Base-by-base conservation (phyloP, 257 asterid species). In the Fraxinus quadrangulata region DNA sequence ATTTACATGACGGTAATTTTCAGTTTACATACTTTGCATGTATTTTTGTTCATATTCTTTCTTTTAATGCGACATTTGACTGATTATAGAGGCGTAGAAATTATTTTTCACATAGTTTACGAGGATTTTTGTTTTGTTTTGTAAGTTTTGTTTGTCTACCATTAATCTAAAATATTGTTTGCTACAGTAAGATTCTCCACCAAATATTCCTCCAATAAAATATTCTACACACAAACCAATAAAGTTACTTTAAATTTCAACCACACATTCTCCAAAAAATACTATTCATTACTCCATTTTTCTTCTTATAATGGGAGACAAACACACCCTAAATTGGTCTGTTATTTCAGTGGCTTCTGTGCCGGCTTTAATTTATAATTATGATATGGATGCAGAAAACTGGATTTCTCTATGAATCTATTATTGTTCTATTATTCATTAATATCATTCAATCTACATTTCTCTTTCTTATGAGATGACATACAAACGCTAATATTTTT, bases 1-100 rank as follows among this genome's bases (percentile, higher is more conserved):
- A 88, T 95, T 86, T 95, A 90, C 90, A 95, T 95, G 99, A 95
- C 99, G 90, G 98, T 94, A 89, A 73, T 51, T 73, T 31, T 71
- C 71, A 28, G 45, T 82, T 74, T 23, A 5, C 34, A 6, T 74
- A 30, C 14, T 67, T 21, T 24, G 23, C 42, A 42, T 23, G 3
- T 51, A 17, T 16, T 51, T 51, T 12, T 51, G n/a, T 54, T 17
- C 26, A 5, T 5, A 17, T 5, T 19, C 65, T 54, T n/a, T 54
- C 3, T 54, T 51, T n/a, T 54, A 16, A 54, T 54, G 65, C n/a
- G 26, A 54, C 7, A 54, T 14, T 54, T 54, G 26, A 19, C 11
- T 2, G 10, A n/a, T 6, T n/a, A 51, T 1, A 54, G 65, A 19
- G 65, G 11, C n/a, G 65, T 1, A 54, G 65, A 16, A 54, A 54